phyloP scores from a whole-genome alignment of 768 basidiomycete genomes.

The Crucibulum laeve region DNA sequence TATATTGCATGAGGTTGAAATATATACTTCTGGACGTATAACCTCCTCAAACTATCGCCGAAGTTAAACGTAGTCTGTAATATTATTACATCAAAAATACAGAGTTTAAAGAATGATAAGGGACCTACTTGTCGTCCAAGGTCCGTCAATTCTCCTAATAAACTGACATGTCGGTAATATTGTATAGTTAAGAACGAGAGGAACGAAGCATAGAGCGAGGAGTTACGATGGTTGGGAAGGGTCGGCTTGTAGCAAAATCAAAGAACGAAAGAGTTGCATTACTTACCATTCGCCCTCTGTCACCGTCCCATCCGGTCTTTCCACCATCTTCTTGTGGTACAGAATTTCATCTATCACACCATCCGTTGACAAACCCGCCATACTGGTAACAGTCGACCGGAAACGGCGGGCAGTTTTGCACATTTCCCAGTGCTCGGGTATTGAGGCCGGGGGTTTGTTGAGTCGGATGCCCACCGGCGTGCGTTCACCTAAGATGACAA shows the following conservation, averaged over 20 bases:
- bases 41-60: constrained; percentile 51
- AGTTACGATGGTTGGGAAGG: not conserved
- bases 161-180: constrained; percentile 27
- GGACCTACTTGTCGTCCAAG: constrained; percentile 55
- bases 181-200: not conserved
- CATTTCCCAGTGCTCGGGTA: constrained; percentile 68
- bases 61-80: constrained; percentile 61
- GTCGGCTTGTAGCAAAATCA: not conserved
- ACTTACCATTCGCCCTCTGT: constrained; percentile 63
- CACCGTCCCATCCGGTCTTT: constrained; percentile 49
- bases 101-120: not conserved
- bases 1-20: not conserved
- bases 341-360: constrained; percentile 20
- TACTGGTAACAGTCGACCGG: constrained; percentile 34
- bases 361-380: constrained; percentile 7
- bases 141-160: constrained; percentile 72
- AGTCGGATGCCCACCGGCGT: constrained; percentile 72
- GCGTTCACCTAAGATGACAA: constrained; percentile 55
- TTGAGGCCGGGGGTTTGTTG: constrained; percentile 53
- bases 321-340: constrained; percentile 44
- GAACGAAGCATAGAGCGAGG: not conserved
- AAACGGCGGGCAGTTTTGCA: constrained; percentile 54
- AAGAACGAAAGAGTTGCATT: not conserved
- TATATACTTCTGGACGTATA: constrained; percentile 64
- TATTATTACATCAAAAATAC: constrained; percentile 2